Evolutionary conservation across 208 protist species (phyloP).

Genomic region (Crithidia acanthocephali): DNA sequence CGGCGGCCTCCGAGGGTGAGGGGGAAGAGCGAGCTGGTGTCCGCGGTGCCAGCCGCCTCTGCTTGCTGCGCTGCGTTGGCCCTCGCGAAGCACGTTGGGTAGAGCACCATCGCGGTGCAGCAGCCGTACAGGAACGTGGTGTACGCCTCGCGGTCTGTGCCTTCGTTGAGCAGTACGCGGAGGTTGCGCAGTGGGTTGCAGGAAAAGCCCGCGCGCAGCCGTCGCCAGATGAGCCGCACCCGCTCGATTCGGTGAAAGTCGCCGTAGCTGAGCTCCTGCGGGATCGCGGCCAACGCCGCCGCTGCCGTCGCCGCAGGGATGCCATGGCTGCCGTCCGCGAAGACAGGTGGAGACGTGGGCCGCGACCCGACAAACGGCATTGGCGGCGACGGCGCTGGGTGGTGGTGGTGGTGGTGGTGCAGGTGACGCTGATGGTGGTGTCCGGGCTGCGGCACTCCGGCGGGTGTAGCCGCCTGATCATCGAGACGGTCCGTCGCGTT

Average conservation of each 20-base stretch:
- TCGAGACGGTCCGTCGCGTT: not conserved
- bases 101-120: slow-evolving; percentile 43
- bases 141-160: slow-evolving; percentile 69
- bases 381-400: no score
- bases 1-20: slow-evolving; percentile 19
- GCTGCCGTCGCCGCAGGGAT: not conserved
- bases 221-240: slow-evolving; percentile 26
- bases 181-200: slow-evolving; percentile 43
- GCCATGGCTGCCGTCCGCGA: not conserved
- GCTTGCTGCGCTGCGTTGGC: not conserved
- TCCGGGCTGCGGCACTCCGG: not conserved
- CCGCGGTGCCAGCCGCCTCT: not conserved
- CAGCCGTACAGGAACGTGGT: slow-evolving; percentile 69
- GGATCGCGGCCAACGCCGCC: not conserved
- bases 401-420: not conserved
- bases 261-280: slow-evolving; percentile 22
- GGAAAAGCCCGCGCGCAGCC: slow-evolving; percentile 51
- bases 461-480: not conserved
- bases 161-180: slow-evolving; percentile 57
- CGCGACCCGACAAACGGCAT: not conserved
- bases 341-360: not conserved
- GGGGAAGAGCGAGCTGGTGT: not conserved
- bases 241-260: slow-evolving; percentile 27
- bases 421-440: not conserved
- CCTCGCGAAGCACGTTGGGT: slow-evolving; percentile 6